Base-by-base conservation (phyloP, 106 monocot genomes). In the Xerophyta viscosa region DNA sequence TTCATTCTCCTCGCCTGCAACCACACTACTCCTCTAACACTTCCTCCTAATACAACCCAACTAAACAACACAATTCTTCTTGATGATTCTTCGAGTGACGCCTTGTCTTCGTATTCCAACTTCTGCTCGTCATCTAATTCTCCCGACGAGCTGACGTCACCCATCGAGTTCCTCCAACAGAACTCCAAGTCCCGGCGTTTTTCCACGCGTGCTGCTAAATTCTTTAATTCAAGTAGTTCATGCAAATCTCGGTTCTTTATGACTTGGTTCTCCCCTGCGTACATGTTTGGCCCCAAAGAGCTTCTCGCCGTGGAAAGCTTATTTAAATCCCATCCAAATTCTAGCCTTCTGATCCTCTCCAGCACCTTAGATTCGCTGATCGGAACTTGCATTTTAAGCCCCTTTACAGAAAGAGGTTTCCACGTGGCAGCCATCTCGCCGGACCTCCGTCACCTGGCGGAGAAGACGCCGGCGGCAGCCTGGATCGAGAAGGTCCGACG, bases 331-430 rank as follows among this genome's bases (percentile, higher is more conserved):
- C 86, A 92, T 58, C 76, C 39, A 17, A 24, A 68, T 4, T 76
- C 87, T 27, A 87, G 92, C 74, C 31, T 92, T 24, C 71, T 92
- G 2, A 60, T 92, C 3, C 63, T 80, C 22, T 92, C 92, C 39
- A 24, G 37, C 59, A 27, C 83, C 23, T 64, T 92, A 71, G 92
- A 92, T 57, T 67, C 87, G 3, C 2, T 60, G 0, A 39, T 18
- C 25, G 92, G 92, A 7, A 8, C 18, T 17, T 14, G 24, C 1
- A 24, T 80, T 9, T 71, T 92, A 0, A 31, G 10, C 10, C 77
- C 77, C 8, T 79, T 87, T 58, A 9, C 29, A 0, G 52, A 48
- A 2, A 31, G 20, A 12, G 83, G 74, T 29, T 71, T 74, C 61
- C 63, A 49, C 5, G 74, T 73, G 10, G 29, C 71, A 0, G 73